Base-by-base conservation (phyloP, 2,329 filamentous ascomycete species). In the Calonectria pseudoturangicola region DNA sequence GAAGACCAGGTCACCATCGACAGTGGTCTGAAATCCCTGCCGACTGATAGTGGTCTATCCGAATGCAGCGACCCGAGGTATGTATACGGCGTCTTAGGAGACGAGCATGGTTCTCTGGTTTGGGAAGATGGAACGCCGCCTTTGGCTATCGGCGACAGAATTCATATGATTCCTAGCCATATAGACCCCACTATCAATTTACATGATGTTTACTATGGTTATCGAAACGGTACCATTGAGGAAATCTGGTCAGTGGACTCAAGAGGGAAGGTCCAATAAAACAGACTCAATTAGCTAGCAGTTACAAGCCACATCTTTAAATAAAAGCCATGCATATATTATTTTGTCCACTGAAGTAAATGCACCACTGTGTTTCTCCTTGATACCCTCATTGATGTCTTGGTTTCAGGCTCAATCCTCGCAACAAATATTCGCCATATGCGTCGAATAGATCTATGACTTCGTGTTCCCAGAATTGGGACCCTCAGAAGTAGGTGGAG, bases 121-220 rank as follows among this genome's bases (percentile, higher is more conserved):
- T 77, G 76, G 76, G 60, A 75, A 0, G 74, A 75, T 0, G 70
- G 66, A 0, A 71, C 76, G 0, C 66, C 68, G 0, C 28, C 18
- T 0, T 67, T 77, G 3, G 56, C 62, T 2, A 48, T 77, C 1
- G 76, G 76, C 0, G 76, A 77, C 5, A 64, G 74, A 2, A 43
- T 77, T 2, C 48, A 77, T 6, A 77, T 77, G 76, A 70, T 77
- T 12, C 76, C 76, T 0, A 77, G 76, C 10, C 76, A 77, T 25
- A 77, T 77, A 2, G 76, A 77, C 0, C 76, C 76, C 0, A 77
- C 76, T 3, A 72, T 77, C 1, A 77, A 77, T 27, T 28, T 77
- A 5, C 76, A 77, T 8, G 76, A 77, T 21, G 47, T 68, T 12
- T 77, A 77, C 30, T 77, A 77, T 16, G 76, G 72, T 0, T 48